These are phyloP conservation scores for Aphanomyces stellatus DNA, from an alignment of 352 stramenopile genomes.

Conservation along the genomic window DNA sequence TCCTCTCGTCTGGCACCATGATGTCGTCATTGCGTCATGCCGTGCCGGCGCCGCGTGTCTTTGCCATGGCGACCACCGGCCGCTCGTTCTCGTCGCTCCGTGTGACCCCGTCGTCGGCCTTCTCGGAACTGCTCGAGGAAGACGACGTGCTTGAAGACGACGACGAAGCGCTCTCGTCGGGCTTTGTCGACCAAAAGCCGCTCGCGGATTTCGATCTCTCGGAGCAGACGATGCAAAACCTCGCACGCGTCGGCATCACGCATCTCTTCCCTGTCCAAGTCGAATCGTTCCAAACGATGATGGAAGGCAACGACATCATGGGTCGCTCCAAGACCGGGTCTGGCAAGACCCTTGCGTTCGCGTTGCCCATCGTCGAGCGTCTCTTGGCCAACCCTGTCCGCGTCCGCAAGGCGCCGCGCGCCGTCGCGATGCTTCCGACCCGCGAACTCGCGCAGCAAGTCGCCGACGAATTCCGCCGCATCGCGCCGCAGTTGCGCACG, in stretches of 20 bases:
- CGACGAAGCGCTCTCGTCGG: slow-evolving; percentile 26
- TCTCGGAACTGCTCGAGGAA: slow-evolving; percentile 17
- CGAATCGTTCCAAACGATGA: slow-evolving; percentile 76
- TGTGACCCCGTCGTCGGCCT: background rate
- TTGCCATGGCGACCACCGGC: background rate
- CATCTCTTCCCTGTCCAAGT: slow-evolving; percentile 78
- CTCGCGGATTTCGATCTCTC: slow-evolving; percentile 61
- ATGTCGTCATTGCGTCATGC: background rate
- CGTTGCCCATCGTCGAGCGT: slow-evolving; percentile 68
- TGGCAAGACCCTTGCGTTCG: slow-evolving; percentile 73
- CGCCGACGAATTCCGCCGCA: slow-evolving; percentile 79
- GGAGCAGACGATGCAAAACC: slow-evolving; percentile 41
- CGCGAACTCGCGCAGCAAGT: slow-evolving; percentile 97
- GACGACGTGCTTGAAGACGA: slow-evolving; percentile 34
- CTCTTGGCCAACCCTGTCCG: slow-evolving; percentile 33
- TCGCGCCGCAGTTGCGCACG: slow-evolving; percentile 84
- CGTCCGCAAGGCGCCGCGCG: slow-evolving; percentile 47
- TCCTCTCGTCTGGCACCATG: background rate
- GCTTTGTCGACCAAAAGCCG: slow-evolving; percentile 66
- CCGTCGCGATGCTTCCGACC: slow-evolving; percentile 94
- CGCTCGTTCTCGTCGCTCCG: background rate
- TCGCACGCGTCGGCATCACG: slow-evolving; percentile 55
- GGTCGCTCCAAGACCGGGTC: slow-evolving; percentile 75
- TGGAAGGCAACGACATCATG: slow-evolving; percentile 71
- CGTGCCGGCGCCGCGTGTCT: background rate